Evolutionary conservation across 2,329 filamentous ascomycete genomes (phyloP), one percentile per base, ranked within the genome.

Genomic region (Pseudogymnoascus sp.): DNA sequence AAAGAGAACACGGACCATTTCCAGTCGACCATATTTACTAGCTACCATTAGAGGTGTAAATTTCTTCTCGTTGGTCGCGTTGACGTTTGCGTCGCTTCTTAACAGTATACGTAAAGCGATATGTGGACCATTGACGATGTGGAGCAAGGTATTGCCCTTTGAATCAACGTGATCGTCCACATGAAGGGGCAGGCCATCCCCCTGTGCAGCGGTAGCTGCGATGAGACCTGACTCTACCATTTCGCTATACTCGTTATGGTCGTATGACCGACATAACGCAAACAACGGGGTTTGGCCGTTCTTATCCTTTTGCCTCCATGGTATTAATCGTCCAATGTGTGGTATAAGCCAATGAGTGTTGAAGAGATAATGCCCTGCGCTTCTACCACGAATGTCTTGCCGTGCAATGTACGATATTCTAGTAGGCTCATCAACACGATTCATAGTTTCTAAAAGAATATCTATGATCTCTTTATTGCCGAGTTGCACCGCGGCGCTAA

Each of bases 281-380:
- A 99, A 97, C 7, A 99, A 78, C 1, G 94, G 95, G n/a, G 95
- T 99, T 75, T 97, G 94, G 0, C 94, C 94, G 71, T 97, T 97
- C 73, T 92, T 95, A 74, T 99, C 94, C 68, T 88, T 91, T 74
- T 95, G 85, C 63, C 86, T 84, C 94, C 94, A 99, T 7, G 91
- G 90, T 61, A 99, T 79, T 67, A 93, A 76, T 64, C 83, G 81
- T 2, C 92, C 92, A 64, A 97, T 87, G 62, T 83, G 82, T 49
- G 80, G 78, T 67, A 99, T 94, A 19, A 99, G 79, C 61, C 83
- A 81, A 2, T 94, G 94, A 7, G 91, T 88, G 71, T 96, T 90
- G 77, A 99, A 99, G 14, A 99, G 81, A 73, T 99, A 99, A 74
- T 99, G 94, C n/a, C 89, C 94, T 61, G 91, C 84, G 65, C 92